phyloP scores from a whole-genome alignment of 2,329 filamentous ascomycete genomes.

The Botryotinia globosa region DNA sequence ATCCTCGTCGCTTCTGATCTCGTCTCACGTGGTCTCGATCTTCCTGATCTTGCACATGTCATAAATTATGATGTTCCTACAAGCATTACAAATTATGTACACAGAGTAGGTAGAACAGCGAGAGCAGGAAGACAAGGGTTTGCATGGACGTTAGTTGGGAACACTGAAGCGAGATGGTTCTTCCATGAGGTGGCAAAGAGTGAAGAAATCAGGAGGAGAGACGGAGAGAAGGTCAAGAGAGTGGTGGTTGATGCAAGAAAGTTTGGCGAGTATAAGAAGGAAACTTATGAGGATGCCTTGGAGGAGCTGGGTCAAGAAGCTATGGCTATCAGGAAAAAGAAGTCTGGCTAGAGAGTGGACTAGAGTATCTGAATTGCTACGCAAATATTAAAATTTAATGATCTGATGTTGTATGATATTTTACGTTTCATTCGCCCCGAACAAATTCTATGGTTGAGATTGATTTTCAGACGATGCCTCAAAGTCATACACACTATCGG shows the following conservation, averaged over 20 bases:
- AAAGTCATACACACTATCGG: neutral
- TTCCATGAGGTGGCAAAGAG: conserved; percentile 73
- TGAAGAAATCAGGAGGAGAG: conserved; percentile 47
- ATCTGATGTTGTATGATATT: neutral
- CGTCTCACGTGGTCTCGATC: conserved; percentile 86
- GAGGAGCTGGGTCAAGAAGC: conserved; percentile 27
- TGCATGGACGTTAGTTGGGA: conserved; percentile 83
- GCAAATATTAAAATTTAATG: neutral
- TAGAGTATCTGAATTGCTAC: neutral
- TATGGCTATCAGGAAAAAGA: conserved; percentile 18
- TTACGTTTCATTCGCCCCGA: too few species aligned
- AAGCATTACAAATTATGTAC: conserved; percentile 79
- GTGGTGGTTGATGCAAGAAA: conserved; percentile 42
- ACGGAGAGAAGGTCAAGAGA: conserved; percentile 44
- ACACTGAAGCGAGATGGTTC: conserved; percentile 81
- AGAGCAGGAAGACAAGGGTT: conserved; percentile 72
- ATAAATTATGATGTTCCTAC: conserved; percentile 91
- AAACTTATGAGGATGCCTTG: conserved; percentile 53
- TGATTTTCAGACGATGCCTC: neutral
- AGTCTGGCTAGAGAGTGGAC: neutral
- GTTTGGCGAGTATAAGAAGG: conserved; percentile 43
- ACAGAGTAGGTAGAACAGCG: conserved; percentile 88
- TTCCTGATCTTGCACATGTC: conserved; percentile 75
- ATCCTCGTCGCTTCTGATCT: conserved; percentile 89
- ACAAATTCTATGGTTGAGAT: neutral